Evolutionary conservation across 2,329 filamentous ascomycete species (phyloP).

Genomic region (Sporothrix phasma): DNA sequence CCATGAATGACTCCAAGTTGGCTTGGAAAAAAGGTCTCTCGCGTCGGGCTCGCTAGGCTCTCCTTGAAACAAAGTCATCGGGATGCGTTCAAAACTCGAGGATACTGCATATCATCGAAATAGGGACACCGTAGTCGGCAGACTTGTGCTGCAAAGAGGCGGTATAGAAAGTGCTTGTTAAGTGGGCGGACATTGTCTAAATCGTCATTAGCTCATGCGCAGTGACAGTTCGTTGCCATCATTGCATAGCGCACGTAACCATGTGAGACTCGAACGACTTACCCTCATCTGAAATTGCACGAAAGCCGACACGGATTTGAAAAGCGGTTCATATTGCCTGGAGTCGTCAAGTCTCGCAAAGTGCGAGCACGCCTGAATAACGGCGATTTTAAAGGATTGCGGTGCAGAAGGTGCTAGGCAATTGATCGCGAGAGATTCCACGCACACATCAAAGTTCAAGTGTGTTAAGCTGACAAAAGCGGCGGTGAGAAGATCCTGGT

Average conservation of each 20-base stretch:
- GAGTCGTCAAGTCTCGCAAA: constrained; percentile 45
- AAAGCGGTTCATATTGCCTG: constrained; percentile 44
- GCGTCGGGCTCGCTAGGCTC: constrained; percentile 28
- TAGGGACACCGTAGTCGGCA: constrained; percentile 30
- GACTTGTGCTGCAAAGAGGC: constrained; percentile 33
- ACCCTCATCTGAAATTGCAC: constrained; percentile 50
- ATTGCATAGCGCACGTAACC: too few relatives aligned
- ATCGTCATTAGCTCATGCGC: background rate
- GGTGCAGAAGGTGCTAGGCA: constrained; percentile 50
- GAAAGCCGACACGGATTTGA: constrained; percentile 44
- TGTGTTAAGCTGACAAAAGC: constrained; percentile 56
- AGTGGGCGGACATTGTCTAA: constrained; percentile 31
- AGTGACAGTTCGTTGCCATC: background rate
- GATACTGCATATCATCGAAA: constrained; percentile 41
- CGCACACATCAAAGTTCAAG: constrained; percentile 48
- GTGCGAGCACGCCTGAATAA: constrained; percentile 52
- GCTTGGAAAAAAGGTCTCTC: constrained; percentile 32
- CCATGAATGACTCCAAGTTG: constrained; percentile 43
- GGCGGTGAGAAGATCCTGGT: constrained; percentile 55
- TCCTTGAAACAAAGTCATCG: constrained; percentile 38
- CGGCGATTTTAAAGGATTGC: constrained; percentile 50
- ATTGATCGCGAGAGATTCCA: constrained; percentile 45
- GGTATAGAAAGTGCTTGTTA: constrained; percentile 30
- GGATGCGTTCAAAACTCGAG: constrained; percentile 49
- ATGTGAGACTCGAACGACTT: constrained; percentile 15